Conservation (phyloP, 345 rosid genomes). For the Limnanthes douglasii region DNA sequence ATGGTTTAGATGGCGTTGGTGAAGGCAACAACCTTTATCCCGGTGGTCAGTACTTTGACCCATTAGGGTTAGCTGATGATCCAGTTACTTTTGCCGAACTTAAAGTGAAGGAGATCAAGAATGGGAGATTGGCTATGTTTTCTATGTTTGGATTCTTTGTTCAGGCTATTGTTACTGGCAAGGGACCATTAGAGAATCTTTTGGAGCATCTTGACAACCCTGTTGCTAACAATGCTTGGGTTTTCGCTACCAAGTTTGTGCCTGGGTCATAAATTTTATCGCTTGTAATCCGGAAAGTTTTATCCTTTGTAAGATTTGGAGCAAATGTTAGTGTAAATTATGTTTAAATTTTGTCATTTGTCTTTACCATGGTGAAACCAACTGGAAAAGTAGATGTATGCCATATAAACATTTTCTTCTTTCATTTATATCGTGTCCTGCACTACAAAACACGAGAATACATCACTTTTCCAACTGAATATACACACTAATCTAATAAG, state of each 20-base stretch:
- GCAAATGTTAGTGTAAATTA: too few species aligned
- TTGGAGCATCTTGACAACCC: conserved; percentile 88
- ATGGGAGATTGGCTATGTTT: conserved; percentile 92
- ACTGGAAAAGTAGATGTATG: too few species aligned
- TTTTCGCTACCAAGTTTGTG: conserved; percentile 80
- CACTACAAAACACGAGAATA: conserved; percentile 7
- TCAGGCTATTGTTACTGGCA: conserved; percentile 90
- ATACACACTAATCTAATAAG: conserved; percentile 4
- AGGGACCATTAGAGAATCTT: conserved; percentile 90
- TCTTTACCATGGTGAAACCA: too few species aligned
- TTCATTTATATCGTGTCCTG: conserved; percentile 10
- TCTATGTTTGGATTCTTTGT: conserved; percentile 98
- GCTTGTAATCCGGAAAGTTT: too few species aligned
- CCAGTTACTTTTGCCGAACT: conserved; percentile 81
- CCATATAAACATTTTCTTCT: conserved; percentile 11
- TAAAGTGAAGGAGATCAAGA: conserved; percentile 95
- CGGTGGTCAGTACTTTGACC: conserved; percentile 82
- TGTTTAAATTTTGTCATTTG: too few species aligned
- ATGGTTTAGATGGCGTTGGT: conserved; percentile 84
- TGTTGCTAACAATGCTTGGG: conserved; percentile 98
- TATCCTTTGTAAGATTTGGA: too few species aligned
- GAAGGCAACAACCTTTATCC: conserved; percentile 94
- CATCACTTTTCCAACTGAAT: conserved; percentile 10
- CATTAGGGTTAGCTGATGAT: conserved; percentile 82
- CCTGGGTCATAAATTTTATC: conserved; percentile 46